Percentiles rank a stretch among this genome's conserved stretches.
phyloP scores from a whole-genome alignment of 352 stramenopile species.

The Pythium phragmiticola region DNA sequence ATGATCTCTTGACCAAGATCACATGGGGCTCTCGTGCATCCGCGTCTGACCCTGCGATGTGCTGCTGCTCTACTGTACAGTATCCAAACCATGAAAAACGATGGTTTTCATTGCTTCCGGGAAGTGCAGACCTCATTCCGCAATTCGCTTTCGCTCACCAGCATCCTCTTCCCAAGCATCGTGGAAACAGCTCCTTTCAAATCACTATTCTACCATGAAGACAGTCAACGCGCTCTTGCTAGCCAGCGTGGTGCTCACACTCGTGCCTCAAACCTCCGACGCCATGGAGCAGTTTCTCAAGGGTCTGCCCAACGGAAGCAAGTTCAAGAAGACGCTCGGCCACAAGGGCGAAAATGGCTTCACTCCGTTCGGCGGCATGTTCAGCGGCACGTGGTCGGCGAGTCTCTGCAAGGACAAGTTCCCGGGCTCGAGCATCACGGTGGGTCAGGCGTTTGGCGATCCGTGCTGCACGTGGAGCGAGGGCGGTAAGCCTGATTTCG shows the following conservation, averaged over 20 bases:
- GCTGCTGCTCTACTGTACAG: too few species aligned
- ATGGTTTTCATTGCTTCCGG: too few species aligned
- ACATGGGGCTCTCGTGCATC: too few species aligned
- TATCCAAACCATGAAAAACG: too few species aligned
- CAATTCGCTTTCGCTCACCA: not conserved
- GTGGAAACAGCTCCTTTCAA: not conserved
- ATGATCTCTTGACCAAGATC: too few species aligned
- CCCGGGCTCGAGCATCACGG: conserved; percentile 20
- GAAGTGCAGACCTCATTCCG: not conserved
- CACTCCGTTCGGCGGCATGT: conserved; percentile 19
- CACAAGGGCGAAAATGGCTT: conserved; percentile 15
- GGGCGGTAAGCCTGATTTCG: conserved; percentile 13
- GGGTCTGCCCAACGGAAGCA: conserved; percentile 19
- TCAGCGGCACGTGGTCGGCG: conserved; percentile 20
- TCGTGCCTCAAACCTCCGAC: conserved; percentile 1
- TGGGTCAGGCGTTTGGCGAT: conserved; percentile 24
- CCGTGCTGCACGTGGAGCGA: conserved; percentile 25
- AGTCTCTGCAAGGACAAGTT: conserved; percentile 19
- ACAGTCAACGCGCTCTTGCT: not conserved
- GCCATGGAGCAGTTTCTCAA: conserved; percentile 19
- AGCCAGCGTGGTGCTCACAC: conserved; percentile 4
- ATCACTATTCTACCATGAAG: conserved; percentile 1
- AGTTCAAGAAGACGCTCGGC: conserved; percentile 21
- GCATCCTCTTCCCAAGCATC: not conserved
- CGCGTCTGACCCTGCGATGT: too few species aligned